These are phyloP conservation scores for Ascochyta lentis DNA, from an alignment of 2,329 filamentous ascomycete species.

Conservation along the genomic window DNA sequence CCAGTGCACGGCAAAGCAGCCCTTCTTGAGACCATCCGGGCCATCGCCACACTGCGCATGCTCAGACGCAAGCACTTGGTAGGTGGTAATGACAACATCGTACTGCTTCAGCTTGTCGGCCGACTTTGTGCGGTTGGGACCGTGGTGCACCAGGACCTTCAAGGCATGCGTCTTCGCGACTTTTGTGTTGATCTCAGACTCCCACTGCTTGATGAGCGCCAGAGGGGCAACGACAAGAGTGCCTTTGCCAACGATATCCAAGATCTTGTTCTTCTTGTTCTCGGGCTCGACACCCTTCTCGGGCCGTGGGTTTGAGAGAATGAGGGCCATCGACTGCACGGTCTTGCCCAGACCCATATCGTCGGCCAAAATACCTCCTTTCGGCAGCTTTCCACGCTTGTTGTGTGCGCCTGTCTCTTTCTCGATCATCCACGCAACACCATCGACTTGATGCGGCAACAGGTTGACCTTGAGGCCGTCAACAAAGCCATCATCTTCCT, in stretches of 20 bases:
- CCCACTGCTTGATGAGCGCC: conserved; percentile 96
- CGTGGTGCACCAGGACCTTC: conserved; percentile 89
- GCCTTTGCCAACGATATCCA: conserved; percentile 72
- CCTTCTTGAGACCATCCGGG: conserved; percentile 70
- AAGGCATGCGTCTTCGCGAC: conserved; percentile 73
- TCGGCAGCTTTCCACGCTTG: conserved; percentile 77
- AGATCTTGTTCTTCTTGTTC: conserved; percentile 69
- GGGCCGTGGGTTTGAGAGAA: conserved; percentile 79
- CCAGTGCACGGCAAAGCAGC: conserved; percentile 92
- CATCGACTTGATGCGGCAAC: conserved; percentile 91
- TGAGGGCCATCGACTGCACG: conserved; percentile 87
- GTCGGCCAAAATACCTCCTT: conserved; percentile 93
- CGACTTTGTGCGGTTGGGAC: conserved; percentile 80
- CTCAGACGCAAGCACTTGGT: conserved; percentile 93
- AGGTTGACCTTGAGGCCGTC: conserved; percentile 87
- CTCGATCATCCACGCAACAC: conserved; percentile 92
- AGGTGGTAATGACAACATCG: conserved; percentile 97
- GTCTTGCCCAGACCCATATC: conserved; percentile 99
- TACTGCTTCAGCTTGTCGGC: conserved; percentile 79
- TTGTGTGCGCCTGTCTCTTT: conserved; percentile 88
- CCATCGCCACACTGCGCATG: conserved; percentile 72
- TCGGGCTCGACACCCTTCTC: conserved; percentile 57
- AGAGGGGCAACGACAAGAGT: conserved; percentile 93
- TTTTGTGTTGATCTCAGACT: conserved; percentile 86
- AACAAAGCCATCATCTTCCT: conserved; percentile 67